These are phyloP conservation scores for Botrytis medusae DNA, from an alignment of 2,329 filamentous ascomycete genomes.

Conservation along the genomic window DNA sequence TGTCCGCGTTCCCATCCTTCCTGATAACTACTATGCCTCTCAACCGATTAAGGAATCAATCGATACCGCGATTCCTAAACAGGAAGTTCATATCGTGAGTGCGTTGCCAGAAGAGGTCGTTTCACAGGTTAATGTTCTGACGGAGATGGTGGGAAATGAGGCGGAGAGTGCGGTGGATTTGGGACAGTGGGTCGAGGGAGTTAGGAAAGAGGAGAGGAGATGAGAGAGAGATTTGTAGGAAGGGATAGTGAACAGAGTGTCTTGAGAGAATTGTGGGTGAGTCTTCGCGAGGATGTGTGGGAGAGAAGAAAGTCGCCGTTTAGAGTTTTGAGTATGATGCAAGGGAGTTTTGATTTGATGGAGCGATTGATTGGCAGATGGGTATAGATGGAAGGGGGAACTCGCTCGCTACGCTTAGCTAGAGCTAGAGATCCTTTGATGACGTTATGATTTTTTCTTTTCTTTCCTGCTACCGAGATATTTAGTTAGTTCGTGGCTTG, in stretches of 20 bases:
- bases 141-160: constrained; percentile 55
- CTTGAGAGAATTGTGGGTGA: constrained; percentile 56
- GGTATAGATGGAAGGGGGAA: background rate
- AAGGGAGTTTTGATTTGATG: background rate
- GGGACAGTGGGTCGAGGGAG: background rate
- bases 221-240: constrained; percentile 34
- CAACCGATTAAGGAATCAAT: constrained; percentile 39
- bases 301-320: constrained; percentile 20
- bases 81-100: constrained; percentile 57
- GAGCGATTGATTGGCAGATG: background rate
- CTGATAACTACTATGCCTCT: constrained; percentile 48
- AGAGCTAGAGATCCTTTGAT: constrained; percentile 10
- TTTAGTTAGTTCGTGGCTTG: background rate
- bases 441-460: constrained; percentile 3
- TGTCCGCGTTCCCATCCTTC: constrained; percentile 58
- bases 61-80: constrained; percentile 45
- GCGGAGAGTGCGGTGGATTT: constrained; percentile 16
- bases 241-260: constrained; percentile 46
- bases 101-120: constrained; percentile 53
- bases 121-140: constrained; percentile 49
- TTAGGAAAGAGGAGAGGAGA: background rate
- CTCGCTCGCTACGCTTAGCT: constrained; percentile 12
- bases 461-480: background rate
- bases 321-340: background rate
- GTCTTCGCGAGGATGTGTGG: constrained; percentile 54